Percentiles rank a stretch among this genome's conserved stretches.
phyloP scores from a whole-genome alignment of 2,329 filamentous ascomycete genomes.

The Pestalotiopsis fici region DNA sequence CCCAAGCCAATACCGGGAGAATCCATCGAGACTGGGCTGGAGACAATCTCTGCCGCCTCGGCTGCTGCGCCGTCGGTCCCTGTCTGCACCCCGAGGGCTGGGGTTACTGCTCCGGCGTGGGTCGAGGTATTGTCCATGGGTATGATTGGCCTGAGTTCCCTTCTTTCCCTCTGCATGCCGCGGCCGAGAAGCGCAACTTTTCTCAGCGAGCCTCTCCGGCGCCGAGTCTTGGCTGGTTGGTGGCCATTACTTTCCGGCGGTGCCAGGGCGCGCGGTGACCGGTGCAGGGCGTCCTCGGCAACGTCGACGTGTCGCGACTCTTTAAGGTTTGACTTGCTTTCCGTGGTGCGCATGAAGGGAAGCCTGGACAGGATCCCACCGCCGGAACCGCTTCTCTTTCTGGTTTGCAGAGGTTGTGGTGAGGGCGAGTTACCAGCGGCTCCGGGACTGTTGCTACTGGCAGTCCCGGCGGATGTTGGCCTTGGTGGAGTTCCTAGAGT shows the following conservation, averaged over 20 bases:
- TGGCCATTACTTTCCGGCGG: constrained; percentile 35
- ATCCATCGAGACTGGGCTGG: constrained; percentile 2
- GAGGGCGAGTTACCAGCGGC: not conserved
- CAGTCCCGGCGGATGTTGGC: constrained; percentile 14
- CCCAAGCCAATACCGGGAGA: constrained; percentile 42
- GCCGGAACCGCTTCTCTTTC: constrained; percentile 56
- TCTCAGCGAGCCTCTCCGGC: constrained; percentile 80
- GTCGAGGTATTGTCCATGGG: constrained; percentile 39
- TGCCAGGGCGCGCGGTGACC: constrained; percentile 30
- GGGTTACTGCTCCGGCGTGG: constrained; percentile 15
- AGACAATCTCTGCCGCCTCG: not conserved
- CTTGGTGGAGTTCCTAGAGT: constrained; percentile 22
- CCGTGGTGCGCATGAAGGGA: constrained; percentile 61
- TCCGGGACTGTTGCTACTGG: not conserved
- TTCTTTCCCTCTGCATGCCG: constrained; percentile 62
- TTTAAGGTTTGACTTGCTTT: constrained; percentile 27
- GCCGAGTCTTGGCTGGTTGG: constrained; percentile 57
- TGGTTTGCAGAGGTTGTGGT: constrained; percentile 28
- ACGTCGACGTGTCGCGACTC: constrained; percentile 25
- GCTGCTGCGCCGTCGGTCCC: not conserved
- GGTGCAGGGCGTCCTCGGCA: constrained; percentile 20
- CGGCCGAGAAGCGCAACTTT: constrained; percentile 84
- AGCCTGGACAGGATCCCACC: constrained; percentile 69
- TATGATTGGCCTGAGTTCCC: constrained; percentile 48
- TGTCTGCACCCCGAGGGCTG: constrained; percentile 14